Conservation (phyloP, 768 basidiomycete species). For the Rhodosporidiobolus odoratus region DNA sequence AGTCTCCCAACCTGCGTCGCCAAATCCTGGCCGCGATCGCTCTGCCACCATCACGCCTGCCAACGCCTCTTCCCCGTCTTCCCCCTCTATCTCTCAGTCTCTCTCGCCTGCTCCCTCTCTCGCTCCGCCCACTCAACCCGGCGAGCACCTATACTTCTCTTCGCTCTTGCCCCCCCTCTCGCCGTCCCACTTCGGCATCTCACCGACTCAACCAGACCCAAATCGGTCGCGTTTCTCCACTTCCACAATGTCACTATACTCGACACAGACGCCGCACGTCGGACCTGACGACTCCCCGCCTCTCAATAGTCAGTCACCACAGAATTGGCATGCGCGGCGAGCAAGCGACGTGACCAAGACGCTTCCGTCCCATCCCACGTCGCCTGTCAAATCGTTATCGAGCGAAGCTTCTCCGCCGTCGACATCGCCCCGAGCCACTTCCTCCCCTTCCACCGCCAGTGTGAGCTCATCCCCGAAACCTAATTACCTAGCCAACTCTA, state of each 20-base stretch:
- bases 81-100: neutral
- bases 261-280: neutral
- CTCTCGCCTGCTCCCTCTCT: neutral
- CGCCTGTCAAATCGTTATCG: neutral
- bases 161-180: neutral
- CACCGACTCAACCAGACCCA: neutral
- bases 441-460: too few species aligned
- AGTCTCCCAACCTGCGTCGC: too few species aligned
- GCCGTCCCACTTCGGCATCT: conserved; percentile 4
- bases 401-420: neutral
- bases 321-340: neutral
- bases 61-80: neutral
- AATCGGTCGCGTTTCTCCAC: neutral
- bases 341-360: neutral
- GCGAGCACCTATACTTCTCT: conserved; percentile 9
- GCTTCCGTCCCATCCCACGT: neutral
- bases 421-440: too few species aligned
- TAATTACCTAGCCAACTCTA: neutral
- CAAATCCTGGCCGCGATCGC: neutral
- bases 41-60: neutral
- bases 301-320: neutral
- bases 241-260: neutral
- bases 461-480: too few species aligned
- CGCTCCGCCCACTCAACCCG: neutral
- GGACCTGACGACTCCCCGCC: neutral